These are phyloP conservation scores for Pseudogymnoascus sp. DNA, from an alignment of 2,329 filamentous ascomycete genomes.

Conservation along the genomic window DNA sequence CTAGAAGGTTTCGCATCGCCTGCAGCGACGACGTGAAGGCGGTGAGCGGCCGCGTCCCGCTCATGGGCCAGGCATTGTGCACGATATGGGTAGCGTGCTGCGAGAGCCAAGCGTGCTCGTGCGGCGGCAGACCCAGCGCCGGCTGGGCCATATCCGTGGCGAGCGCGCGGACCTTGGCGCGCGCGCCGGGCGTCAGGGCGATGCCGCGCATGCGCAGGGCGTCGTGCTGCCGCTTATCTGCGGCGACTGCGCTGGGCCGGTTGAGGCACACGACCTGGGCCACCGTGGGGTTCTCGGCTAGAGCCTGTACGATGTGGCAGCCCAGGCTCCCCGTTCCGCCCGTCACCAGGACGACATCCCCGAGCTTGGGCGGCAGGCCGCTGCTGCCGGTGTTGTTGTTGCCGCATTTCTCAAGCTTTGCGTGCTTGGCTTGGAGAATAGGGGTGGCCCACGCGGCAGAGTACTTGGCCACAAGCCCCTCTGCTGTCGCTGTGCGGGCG, in stretches of 20 bases:
- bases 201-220: too few relatives aligned
- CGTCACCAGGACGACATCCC: slow-evolving; percentile 33
- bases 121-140: slow-evolving; percentile 33
- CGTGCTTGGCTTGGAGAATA: too few relatives aligned
- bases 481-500: too few relatives aligned
- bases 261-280: too few relatives aligned
- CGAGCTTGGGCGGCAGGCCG: too few relatives aligned
- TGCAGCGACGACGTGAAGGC: slow-evolving; percentile 37
- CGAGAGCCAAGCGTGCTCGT: slow-evolving; percentile 33
- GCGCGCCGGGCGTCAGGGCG: too few relatives aligned
- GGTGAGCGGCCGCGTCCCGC: slow-evolving; percentile 30
- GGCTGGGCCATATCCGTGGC: slow-evolving; percentile 35
- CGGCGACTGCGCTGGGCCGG: too few relatives aligned
- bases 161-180: slow-evolving; percentile 37
- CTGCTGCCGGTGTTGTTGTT: too few relatives aligned
- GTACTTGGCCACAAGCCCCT: too few relatives aligned
- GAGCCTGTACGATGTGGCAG: slow-evolving; percentile 28
- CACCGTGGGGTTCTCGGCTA: slow-evolving; percentile 22
- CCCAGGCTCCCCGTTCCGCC: slow-evolving; percentile 33
- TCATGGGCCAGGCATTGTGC: slow-evolving; percentile 47
- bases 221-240: too few relatives aligned
- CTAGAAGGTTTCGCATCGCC: slow-evolving; percentile 39
- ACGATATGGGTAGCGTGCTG: slow-evolving; percentile 40
- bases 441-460: too few relatives aligned
- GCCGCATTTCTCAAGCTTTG: too few relatives aligned